Evolutionary conservation across 2,329 filamentous ascomycete genomes (phyloP).

Genomic region (Huntiella omanensis): DNA sequence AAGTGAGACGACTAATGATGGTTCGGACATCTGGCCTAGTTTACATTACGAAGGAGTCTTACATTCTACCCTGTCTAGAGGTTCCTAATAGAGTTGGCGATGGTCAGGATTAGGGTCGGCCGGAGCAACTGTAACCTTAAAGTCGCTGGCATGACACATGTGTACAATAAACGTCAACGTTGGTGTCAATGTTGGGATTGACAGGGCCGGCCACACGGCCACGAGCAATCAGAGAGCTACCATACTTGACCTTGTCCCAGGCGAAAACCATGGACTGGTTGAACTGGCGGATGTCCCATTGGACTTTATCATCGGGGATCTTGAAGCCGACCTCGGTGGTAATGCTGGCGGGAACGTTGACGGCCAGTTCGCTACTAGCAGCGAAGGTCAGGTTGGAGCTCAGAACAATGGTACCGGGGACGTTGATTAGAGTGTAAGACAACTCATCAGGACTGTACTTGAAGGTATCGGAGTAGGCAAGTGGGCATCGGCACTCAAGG

Average conservation of each 20-base stretch:
- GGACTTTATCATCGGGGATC: constrained; percentile 20
- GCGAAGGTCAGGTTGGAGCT: constrained; percentile 20
- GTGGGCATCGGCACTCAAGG: constrained; percentile 19
- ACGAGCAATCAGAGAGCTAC: constrained; percentile 18
- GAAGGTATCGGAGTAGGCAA: constrained; percentile 18
- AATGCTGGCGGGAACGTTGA: constrained; percentile 17
- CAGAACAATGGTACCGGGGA: constrained; percentile 23
- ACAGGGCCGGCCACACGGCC: constrained; percentile 17
- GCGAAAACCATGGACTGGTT: constrained; percentile 16
- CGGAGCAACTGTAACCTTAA: too few relatives aligned
- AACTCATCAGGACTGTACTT: constrained; percentile 19
- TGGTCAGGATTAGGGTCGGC: too few relatives aligned
- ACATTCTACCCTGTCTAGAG: too few relatives aligned
- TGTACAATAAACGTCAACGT: constrained; percentile 11
- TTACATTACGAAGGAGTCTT: too few relatives aligned
- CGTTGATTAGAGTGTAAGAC: constrained; percentile 19
- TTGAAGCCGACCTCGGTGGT: constrained; percentile 17
- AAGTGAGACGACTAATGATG: too few relatives aligned
- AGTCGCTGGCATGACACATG: too few relatives aligned
- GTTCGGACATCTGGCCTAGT: too few relatives aligned
- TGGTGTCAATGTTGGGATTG: constrained; percentile 15
- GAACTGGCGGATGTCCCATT: constrained; percentile 20
- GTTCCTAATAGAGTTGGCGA: too few relatives aligned
- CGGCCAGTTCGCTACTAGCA: constrained; percentile 20
- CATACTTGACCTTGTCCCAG: constrained; percentile 20